phyloP scores from a whole-genome alignment of 1,139 yeast species.

The Yamadazyma blattariae region DNA sequence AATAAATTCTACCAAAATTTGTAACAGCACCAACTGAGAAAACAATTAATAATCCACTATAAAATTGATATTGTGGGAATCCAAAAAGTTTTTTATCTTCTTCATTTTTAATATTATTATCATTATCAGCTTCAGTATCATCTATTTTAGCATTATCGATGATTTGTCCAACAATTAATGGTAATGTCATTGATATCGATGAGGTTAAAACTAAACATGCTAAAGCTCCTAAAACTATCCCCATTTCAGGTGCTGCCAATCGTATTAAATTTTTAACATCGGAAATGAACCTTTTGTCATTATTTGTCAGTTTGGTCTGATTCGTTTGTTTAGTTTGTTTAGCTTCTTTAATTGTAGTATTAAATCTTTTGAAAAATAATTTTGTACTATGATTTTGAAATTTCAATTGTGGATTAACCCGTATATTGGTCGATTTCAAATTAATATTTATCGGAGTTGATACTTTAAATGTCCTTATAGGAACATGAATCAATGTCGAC shows the following conservation, averaged over 20 bases:
- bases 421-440: too few species aligned
- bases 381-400: too few species aligned
- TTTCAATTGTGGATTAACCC: background rate
- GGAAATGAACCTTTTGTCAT: slow-evolving; percentile 6
- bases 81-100: slow-evolving; percentile 41
- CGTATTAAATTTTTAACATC: slow-evolving; percentile 28
- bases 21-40: slow-evolving; percentile 71
- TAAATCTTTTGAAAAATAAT: too few species aligned
- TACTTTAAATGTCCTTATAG: too few species aligned
- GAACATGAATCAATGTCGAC: too few species aligned
- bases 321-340: too few species aligned
- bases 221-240: slow-evolving; percentile 48
- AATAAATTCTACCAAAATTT: slow-evolving; percentile 75
- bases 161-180: slow-evolving; percentile 77
- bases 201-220: slow-evolving; percentile 56
- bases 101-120: slow-evolving; percentile 27
- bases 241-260: slow-evolving; percentile 40
- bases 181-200: slow-evolving; percentile 60
- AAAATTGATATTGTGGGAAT: slow-evolving; percentile 31
- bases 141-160: slow-evolving; percentile 37
- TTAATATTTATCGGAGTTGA: too few species aligned
- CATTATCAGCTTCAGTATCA: slow-evolving; percentile 36
- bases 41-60: slow-evolving; percentile 38
- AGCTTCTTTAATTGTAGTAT: too few species aligned
- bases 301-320: too few species aligned